Evolutionary conservation across 768 basidiomycete species (phyloP).

Genomic region (Porphyrellus cyaneotinctus): DNA sequence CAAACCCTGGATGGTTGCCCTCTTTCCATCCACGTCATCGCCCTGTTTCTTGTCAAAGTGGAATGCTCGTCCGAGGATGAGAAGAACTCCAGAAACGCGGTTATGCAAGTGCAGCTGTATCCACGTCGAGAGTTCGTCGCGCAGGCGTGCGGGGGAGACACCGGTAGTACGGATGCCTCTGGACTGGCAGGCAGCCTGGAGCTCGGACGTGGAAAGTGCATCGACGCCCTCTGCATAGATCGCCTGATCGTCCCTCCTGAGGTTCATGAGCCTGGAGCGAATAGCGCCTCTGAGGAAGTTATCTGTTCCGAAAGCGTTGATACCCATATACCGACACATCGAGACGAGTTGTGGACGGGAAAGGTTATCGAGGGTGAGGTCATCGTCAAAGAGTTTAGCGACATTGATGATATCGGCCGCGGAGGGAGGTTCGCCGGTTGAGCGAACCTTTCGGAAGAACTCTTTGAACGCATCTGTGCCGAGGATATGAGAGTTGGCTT

Average conservation of each 20-base stretch:
- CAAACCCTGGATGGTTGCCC: conserved; percentile 71
- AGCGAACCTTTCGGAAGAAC: conserved; percentile 97
- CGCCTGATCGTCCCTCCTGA: conserved; percentile 90
- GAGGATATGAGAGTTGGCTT: conserved; percentile 89
- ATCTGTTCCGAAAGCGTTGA: conserved; percentile 98
- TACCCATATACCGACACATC: conserved; percentile 96
- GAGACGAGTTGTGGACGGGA: conserved; percentile 97
- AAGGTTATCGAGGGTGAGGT: conserved; percentile 95
- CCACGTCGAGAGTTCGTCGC: conserved; percentile 91
- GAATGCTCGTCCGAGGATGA: conserved; percentile 93
- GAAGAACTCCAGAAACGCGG: conserved; percentile 88
- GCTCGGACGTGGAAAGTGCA: conserved; percentile 83
- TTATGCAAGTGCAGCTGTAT: conserved; percentile 87
- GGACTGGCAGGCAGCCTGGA: conserved; percentile 90
- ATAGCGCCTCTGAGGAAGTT: conserved; percentile 95
- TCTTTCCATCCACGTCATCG: conserved; percentile 79
- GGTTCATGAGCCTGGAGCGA: conserved; percentile 72
- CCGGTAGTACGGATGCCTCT: conserved; percentile 90
- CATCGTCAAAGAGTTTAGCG: conserved; percentile 95
- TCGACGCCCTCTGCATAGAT: conserved; percentile 90
- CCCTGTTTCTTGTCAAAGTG: conserved; percentile 78
- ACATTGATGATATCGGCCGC: conserved; percentile 87
- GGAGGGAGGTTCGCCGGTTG: conserved; percentile 92
- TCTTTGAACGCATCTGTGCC: conserved; percentile 96
- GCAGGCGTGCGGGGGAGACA: conserved; percentile 79